Percentiles rank a stretch among this genome's conserved stretches.
These are phyloP conservation scores for Candida glucosophila DNA, from an alignment of 1,139 yeast genomes.

Conservation along the genomic window DNA sequence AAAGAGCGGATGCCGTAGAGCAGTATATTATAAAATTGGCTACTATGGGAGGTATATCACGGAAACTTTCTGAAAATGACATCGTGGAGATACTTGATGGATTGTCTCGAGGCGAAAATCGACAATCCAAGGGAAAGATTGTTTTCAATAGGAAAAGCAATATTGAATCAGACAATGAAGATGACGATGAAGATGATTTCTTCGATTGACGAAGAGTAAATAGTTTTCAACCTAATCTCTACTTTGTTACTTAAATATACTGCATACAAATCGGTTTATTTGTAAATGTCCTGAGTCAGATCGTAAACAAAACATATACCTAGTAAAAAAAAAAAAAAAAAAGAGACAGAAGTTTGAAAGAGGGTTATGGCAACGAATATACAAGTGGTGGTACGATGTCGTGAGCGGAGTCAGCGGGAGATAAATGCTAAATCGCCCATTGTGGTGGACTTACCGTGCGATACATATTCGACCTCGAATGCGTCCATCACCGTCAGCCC, in stretches of 20 bases:
- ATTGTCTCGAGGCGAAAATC: slow-evolving; percentile 69
- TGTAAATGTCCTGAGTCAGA: slow-evolving; percentile 1
- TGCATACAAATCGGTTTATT: too few relatives aligned
- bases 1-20: slow-evolving; percentile 87
- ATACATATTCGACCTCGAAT: slow-evolving; percentile 26
- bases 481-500: slow-evolving; percentile 35
- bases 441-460: slow-evolving; percentile 55
- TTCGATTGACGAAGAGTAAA: slow-evolving; percentile 15
- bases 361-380: slow-evolving; percentile 36
- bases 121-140: slow-evolving; percentile 53
- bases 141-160: slow-evolving; percentile 20
- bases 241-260: not conserved
- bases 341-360: not conserved
- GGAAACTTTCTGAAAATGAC: slow-evolving; percentile 69
- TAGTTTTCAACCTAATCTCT: not conserved
- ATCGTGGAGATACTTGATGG: slow-evolving; percentile 79
- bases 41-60: slow-evolving; percentile 68
- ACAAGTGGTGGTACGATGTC: slow-evolving; percentile 81
- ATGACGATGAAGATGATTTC: slow-evolving; percentile 15
- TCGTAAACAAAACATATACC: not conserved
- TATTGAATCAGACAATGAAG: slow-evolving; percentile 15
- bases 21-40: slow-evolving; percentile 65
- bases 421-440: slow-evolving; percentile 63
- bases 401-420: slow-evolving; percentile 73
- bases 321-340: slow-evolving; percentile 1